Base-by-base conservation (phyloP, 225 moss, liverwort and hornwort species). In the Lunularia cruciata region DNA sequence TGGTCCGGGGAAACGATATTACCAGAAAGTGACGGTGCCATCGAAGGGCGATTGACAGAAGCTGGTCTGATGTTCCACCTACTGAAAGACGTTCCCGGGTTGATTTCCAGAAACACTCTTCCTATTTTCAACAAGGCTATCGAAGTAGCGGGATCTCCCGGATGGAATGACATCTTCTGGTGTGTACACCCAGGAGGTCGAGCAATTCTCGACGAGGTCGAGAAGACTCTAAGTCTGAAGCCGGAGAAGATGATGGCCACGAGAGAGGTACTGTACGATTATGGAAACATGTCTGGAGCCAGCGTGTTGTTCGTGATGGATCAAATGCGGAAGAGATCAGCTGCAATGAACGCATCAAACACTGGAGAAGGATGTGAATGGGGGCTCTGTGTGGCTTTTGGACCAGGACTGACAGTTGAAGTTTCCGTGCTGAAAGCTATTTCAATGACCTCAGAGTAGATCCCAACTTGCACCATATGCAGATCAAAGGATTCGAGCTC, bases 331-430 rank as follows among this genome's bases (percentile, higher is more conserved):
- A 61, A 62, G 28, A 32, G 60, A 6, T 72, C 72, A 20, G 35
- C 37, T 27, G n/a, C 61, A 34, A 62, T 42, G 61, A 63, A 53
- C 16, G 31, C 27, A 23, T 6, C 28, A 23, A 72, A 60, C 2
- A 72, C 72, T 16, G 62, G 72, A 36, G 61, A 72, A n/a, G n/a
- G n/a, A n/a, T n/a, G n/a, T n/a, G n/a, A n/a, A n/a, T n/a, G n/a
- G n/a, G n/a, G n/a, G n/a, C n/a, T n/a, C n/a, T n/a, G n/a, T n/a
- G 47, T 70, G 10, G 70, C 36, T 8, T 72, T 72, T 36, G 72
- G 72, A 13, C 72, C 72, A 48, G 72, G 72, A 5, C 51, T 72
- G 61, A 72, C 72, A 22, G 72, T 72, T 15, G 61, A 72, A 45
- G 72, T 72, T 10, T 72, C 72, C 3, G 47, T 72, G 7, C 22